phyloP scores from a whole-genome alignment of 768 basidiomycete genomes.

The Pleurotus tuoliensis region DNA sequence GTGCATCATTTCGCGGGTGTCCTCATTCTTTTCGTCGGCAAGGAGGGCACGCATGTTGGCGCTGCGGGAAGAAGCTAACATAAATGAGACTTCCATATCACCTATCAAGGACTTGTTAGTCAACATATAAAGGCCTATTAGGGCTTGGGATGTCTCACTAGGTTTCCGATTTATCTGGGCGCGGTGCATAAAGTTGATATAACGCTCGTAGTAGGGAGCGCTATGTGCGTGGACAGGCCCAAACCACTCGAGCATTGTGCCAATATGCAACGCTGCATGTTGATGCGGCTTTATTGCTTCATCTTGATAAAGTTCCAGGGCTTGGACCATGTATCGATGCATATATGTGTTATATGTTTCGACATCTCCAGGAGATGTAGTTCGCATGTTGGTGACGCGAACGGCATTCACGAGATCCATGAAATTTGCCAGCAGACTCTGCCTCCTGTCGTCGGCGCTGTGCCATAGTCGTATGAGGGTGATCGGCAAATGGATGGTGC shows the following conservation, averaged over 20 bases:
- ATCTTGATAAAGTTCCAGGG: conserved; percentile 15
- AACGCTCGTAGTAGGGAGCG: conserved; percentile 24
- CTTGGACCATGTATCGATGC: conserved; percentile 12
- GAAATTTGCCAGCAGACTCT: conserved; percentile 20
- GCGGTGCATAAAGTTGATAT: conserved; percentile 20
- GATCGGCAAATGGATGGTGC: conserved; percentile 22
- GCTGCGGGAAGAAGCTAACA: conserved; percentile 6
- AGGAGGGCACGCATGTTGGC: conserved; percentile 14
- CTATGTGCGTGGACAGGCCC: conserved; percentile 23
- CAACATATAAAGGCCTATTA: background rate
- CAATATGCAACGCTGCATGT: conserved; percentile 20
- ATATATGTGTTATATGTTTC: conserved; percentile 17
- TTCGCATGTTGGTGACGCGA: conserved; percentile 17
- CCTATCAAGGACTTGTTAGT: conserved; percentile 9
- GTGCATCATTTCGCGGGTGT: conserved; percentile 7
- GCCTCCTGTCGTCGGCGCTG: conserved; percentile 10
- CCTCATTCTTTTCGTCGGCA: conserved; percentile 6
- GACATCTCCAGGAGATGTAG: conserved; percentile 14
- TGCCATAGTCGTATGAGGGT: conserved; percentile 24
- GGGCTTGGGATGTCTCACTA: conserved; percentile 9
- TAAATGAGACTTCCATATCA: conserved; percentile 15
- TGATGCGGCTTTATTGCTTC: conserved; percentile 14
- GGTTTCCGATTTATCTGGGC: conserved; percentile 18
- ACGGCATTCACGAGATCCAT: conserved; percentile 25
- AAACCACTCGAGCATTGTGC: conserved; percentile 13